Evolutionary conservation across 768 basidiomycete species (phyloP).

Genomic region (Mrakia gelida): DNA sequence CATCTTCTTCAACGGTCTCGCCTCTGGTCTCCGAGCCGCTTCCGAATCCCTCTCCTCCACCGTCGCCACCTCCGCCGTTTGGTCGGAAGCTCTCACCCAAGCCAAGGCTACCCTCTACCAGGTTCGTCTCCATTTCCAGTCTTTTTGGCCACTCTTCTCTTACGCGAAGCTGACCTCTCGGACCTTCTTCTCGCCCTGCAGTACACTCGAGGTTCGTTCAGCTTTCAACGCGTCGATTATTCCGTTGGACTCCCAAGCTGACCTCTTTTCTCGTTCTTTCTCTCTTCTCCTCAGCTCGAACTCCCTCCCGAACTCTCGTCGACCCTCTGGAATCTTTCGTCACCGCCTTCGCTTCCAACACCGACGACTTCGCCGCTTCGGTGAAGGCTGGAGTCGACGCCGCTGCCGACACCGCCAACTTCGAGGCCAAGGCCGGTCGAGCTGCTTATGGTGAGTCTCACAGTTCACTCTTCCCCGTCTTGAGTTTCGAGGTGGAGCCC

Average conservation of each 20-base stretch:
- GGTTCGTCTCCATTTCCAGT: conserved; percentile 46
- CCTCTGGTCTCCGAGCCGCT: conserved; percentile 33
- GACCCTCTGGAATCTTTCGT: conserved; percentile 83
- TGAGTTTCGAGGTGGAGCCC: neutral
- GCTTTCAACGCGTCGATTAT: no score
- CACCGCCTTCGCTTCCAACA: conserved; percentile 46
- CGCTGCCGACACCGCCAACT: conserved; percentile 66
- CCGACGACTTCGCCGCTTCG: conserved; percentile 51
- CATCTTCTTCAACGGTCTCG: conserved; percentile 38
- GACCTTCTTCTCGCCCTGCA: no score
- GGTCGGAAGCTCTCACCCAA: conserved; percentile 34
- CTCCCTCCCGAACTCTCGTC: conserved; percentile 85
- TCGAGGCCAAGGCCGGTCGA: conserved; percentile 80
- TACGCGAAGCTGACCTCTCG: no score
- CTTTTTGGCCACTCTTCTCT: neutral
- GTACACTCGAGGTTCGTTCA: no score
- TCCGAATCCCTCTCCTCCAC: conserved; percentile 4
- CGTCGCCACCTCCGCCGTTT: conserved; percentile 32
- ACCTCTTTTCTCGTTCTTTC: neutral
- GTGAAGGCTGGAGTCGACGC: conserved; percentile 60
- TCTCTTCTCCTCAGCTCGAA: conserved; percentile 55
- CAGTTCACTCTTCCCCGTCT: no score
- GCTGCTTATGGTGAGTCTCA: conserved; percentile 61
- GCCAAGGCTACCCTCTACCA: conserved; percentile 38
- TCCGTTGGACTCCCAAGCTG: neutral